phyloP scores from a whole-genome alignment of 371 early-diverging fungal genomes.

The Choanephora cucurbitarum region DNA sequence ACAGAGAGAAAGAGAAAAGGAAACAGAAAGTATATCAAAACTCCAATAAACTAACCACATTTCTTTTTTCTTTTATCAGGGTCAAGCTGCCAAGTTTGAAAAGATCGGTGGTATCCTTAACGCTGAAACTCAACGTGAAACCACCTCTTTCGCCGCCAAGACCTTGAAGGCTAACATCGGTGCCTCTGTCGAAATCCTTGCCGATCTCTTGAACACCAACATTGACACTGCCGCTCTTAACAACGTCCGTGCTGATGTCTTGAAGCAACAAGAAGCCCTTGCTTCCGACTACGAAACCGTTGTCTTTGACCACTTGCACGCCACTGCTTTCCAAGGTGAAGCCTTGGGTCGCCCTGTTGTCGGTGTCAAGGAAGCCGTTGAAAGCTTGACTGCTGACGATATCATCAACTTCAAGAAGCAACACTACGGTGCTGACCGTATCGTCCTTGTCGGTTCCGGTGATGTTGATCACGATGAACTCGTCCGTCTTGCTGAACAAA shows the following conservation, averaged over 20 bases:
- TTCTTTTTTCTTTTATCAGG: conserved; percentile 70
- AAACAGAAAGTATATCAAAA: background rate
- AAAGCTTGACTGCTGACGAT: conserved; percentile 78
- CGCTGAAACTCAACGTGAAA: conserved; percentile 95
- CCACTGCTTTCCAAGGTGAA: conserved; percentile 88
- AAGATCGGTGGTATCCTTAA: conserved; percentile 94
- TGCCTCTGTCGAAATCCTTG: conserved; percentile 82
- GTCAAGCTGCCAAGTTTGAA: conserved; percentile 67
- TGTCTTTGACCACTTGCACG: conserved; percentile 89
- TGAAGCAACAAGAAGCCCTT: conserved; percentile 89
- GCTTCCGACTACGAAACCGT: conserved; percentile 90
- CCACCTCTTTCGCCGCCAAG: conserved; percentile 93
- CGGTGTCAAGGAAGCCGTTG: conserved; percentile 87
- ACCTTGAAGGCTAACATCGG: conserved; percentile 78
- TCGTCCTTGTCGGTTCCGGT: conserved; percentile 93
- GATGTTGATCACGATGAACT: conserved; percentile 90
- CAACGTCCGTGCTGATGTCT: conserved; percentile 87
- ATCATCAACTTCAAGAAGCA: conserved; percentile 77
- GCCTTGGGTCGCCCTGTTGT: conserved; percentile 88
- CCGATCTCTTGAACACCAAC: conserved; percentile 87
- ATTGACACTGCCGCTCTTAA: conserved; percentile 85
- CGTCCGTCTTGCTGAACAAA: conserved; percentile 86
- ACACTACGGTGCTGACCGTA: conserved; percentile 91
- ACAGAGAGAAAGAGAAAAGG: conserved; percentile 55
- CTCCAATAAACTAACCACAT: conserved; percentile 27